Evolutionary conservation across 768 basidiomycete genomes (phyloP).

Genomic region (Phylloporus arenicola): DNA sequence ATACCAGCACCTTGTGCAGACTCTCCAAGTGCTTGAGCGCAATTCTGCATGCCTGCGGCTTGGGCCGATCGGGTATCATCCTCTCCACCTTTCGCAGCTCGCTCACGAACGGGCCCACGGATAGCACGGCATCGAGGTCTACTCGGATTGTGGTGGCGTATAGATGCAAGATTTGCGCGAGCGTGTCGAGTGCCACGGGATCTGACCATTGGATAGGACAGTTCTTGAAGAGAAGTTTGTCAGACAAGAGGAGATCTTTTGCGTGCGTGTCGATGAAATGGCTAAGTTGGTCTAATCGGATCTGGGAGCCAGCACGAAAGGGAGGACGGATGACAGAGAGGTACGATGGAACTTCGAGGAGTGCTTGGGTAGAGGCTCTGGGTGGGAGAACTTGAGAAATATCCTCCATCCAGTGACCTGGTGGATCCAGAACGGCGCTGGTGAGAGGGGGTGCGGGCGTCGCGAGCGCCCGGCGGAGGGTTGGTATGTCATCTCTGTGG

Average conservation of each 20-base stretch:
- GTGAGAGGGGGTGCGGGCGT: constrained; percentile 45
- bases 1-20: constrained; percentile 67
- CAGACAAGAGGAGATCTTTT: constrained; percentile 37
- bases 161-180: constrained; percentile 18
- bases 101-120: constrained; percentile 19
- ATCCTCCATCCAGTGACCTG: constrained; percentile 18
- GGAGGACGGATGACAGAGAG: constrained; percentile 40
- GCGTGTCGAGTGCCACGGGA: constrained; percentile 15
- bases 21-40: constrained; percentile 50
- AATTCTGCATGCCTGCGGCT: constrained; percentile 5
- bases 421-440: constrained; percentile 44
- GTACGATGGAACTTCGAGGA: constrained; percentile 47
- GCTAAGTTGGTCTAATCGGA: constrained; percentile 28
- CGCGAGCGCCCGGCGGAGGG: constrained; percentile 52
- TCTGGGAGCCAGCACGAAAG: constrained; percentile 35
- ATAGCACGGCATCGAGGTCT: constrained; percentile 17
- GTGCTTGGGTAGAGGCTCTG: constrained; percentile 34
- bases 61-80: constrained; percentile 16
- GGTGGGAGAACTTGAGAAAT: constrained; percentile 41
- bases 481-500: constrained; percentile 52
- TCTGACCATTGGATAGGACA: constrained; percentile 39
- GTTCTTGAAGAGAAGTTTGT: constrained; percentile 41
- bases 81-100: constrained; percentile 18
- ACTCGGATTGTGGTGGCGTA: constrained; percentile 33
- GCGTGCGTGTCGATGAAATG: constrained; percentile 40